Conservation (phyloP, 257 asterid genomes). For the Solanum rostratum region DNA sequence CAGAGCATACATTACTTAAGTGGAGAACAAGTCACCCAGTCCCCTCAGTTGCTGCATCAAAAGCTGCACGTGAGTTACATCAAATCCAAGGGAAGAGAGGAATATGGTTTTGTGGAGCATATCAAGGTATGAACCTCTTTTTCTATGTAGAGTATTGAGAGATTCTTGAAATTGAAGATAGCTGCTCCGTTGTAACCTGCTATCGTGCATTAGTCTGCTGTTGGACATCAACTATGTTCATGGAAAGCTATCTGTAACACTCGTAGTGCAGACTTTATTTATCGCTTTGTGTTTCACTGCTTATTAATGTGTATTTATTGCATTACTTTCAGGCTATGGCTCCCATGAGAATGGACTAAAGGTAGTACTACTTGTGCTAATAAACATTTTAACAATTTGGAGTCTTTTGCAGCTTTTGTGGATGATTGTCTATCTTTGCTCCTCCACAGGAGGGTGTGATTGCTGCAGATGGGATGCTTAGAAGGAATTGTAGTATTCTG, state of each 20-base stretch:
- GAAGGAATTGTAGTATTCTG: slow-evolving; percentile 14
- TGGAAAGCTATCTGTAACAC: too few species aligned
- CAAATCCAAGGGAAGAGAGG: slow-evolving; percentile 74
- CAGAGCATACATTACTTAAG: slow-evolving; percentile 45
- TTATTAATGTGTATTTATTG: background rate
- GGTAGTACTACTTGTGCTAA: slow-evolving; percentile 19
- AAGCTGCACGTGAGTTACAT: slow-evolving; percentile 52
- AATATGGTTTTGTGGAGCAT: slow-evolving; percentile 55
- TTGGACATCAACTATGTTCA: too few species aligned
- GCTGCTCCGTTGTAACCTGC: too few species aligned
- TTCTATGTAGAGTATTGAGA: too few species aligned
- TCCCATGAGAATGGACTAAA: slow-evolving; percentile 66
- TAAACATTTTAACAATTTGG: background rate
- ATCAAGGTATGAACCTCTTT: too few species aligned
- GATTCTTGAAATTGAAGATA: too few species aligned
- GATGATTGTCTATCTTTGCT: background rate
- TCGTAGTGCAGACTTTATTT: background rate
- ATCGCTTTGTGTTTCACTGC: background rate
- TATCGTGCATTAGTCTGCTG: too few species aligned
- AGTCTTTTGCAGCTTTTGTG: background rate
- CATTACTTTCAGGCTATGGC: slow-evolving; percentile 46
- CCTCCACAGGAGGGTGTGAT: slow-evolving; percentile 51
- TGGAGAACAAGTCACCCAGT: slow-evolving; percentile 91
- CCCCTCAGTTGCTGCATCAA: slow-evolving; percentile 83
- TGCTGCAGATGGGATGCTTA: slow-evolving; percentile 56